Evolutionary conservation across 805 yeast species (phyloP), one percentile per base, ranked within the genome.

Genomic region (Lipomyces starkeyi): DNA sequence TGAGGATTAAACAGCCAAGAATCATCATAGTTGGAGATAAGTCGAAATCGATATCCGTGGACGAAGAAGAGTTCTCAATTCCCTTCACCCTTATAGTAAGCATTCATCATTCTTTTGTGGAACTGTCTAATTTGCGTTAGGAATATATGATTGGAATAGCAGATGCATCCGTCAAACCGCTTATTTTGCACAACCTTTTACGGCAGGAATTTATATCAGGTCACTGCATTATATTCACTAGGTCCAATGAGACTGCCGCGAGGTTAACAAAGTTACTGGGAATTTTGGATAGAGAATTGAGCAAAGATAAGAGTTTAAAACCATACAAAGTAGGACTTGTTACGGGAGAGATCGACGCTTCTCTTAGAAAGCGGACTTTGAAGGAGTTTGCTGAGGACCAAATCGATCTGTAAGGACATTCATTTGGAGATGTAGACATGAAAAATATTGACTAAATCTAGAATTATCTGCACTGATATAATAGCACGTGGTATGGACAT

Each of bases 401-500:
- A 1, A 80, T 86, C 59, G 80, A 83, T 56, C 75, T 92, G 73
- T 66, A 62, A 58, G 71, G 54, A 22, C 53, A n/a, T 6, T 53
- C 7, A 17, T n/a, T 13, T 29, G 27, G 14, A 13, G 29, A 13
- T 53, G 25, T 17, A 17, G 7, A 7, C 20, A 20, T 14, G 14
- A 7, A n/a, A 9, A 40, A 32, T 49, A 54, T 57, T 60, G 22
- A 55, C 64, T 59, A 52, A 11, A 2, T 59, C 7, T 34, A 68
- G 66, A 52, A 49, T 81, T 86, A 77, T 88, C 85, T 68, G 93
- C 32, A 95, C 99, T 0, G 99, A 95, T 80, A 83, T 95, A 73
- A 90, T 95, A 78, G 91, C 98, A n/a, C 88, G 99, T 80, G 99
- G 99, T 81, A 85, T 95, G 61, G 97, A 94, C 79, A 84, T 95